Conservation (phyloP, 2,329 filamentous ascomycete species). For the Xylariaceae sp. region DNA sequence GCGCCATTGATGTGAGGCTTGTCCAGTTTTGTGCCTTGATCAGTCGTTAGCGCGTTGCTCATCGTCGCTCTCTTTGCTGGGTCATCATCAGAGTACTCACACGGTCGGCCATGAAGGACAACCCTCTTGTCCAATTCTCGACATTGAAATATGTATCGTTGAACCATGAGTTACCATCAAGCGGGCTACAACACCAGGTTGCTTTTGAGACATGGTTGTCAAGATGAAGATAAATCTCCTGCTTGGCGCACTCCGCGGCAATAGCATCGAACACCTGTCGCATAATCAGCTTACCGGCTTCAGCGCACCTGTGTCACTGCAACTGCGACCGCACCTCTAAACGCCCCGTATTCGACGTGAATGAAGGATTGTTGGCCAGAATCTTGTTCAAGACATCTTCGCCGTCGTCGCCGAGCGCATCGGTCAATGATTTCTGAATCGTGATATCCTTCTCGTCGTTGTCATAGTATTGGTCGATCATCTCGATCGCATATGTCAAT, state of each 20-base stretch:
- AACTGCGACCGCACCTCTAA: conserved; percentile 38
- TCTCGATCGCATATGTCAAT: conserved; percentile 61
- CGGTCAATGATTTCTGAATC: conserved; percentile 42
- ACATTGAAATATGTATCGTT: conserved; percentile 58
- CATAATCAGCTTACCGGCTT: conserved; percentile 1
- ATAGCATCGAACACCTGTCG: conserved; percentile 57
- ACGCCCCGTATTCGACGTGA: conserved; percentile 52
- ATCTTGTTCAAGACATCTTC: conserved; percentile 48
- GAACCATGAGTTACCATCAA: conserved; percentile 60
- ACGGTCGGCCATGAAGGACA: conserved; percentile 58
- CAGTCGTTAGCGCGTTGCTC: conserved; percentile 3
- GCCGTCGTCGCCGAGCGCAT: conserved; percentile 51
- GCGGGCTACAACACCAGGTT: conserved; percentile 54
- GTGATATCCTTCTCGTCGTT: conserved; percentile 46
- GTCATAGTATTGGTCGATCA: conserved; percentile 58
- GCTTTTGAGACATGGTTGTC: conserved; percentile 61
- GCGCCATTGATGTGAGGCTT: conserved; percentile 46
- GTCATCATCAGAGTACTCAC: conserved; percentile 15
- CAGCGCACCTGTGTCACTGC: background rate
- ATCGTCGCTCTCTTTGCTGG: too few relatives aligned
- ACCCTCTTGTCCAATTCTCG: conserved; percentile 58
- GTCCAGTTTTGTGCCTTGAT: conserved; percentile 44
- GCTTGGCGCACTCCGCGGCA: conserved; percentile 53
- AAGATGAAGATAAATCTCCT: conserved; percentile 57
- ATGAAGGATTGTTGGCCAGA: conserved; percentile 54